Conservation (phyloP, 495 filamentous ascomycete species). For the Penicillium canescens region DNA sequence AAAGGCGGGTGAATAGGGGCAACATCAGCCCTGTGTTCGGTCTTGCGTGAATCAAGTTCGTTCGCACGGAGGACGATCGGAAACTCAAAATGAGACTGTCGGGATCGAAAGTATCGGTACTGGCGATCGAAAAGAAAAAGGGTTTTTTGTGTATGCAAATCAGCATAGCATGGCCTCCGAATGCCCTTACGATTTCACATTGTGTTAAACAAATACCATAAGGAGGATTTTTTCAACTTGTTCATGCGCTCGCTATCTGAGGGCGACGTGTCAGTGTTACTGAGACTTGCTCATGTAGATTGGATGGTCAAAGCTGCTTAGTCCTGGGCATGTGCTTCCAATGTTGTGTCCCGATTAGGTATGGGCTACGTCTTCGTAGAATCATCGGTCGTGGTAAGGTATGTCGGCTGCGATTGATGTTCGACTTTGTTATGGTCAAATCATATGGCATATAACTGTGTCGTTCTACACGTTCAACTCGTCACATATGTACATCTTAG, state of each 20-base stretch:
- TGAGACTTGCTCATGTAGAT: constrained; percentile 3
- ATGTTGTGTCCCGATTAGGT: background rate
- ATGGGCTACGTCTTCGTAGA: constrained; percentile 1
- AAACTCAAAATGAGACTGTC: constrained; percentile 33
- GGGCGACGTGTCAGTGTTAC: background rate
- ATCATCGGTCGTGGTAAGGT: background rate
- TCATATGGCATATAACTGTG: background rate
- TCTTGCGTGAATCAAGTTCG: constrained; percentile 35
- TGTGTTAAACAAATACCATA: constrained; percentile 45
- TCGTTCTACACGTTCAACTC: background rate
- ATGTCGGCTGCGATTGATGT: background rate
- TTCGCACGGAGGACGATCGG: constrained; percentile 30
- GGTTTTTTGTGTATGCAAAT: constrained; percentile 43
- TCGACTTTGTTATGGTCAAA: background rate
- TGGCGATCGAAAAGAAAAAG: constrained; percentile 38
- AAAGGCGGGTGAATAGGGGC: constrained; percentile 36
- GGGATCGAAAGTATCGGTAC: constrained; percentile 17
- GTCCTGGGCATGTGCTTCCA: background rate
- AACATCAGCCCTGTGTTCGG: constrained; percentile 36
- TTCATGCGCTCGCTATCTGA: constrained; percentile 2
- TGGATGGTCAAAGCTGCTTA: background rate
- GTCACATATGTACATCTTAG: constrained; percentile 13
- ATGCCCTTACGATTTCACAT: constrained; percentile 46
- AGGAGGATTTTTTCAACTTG: constrained; percentile 34
- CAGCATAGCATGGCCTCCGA: constrained; percentile 44